Evolutionary conservation across 2,329 filamentous ascomycete genomes (phyloP), one percentile per base, ranked within the genome.

Genomic region (Diaporthe capsici): DNA sequence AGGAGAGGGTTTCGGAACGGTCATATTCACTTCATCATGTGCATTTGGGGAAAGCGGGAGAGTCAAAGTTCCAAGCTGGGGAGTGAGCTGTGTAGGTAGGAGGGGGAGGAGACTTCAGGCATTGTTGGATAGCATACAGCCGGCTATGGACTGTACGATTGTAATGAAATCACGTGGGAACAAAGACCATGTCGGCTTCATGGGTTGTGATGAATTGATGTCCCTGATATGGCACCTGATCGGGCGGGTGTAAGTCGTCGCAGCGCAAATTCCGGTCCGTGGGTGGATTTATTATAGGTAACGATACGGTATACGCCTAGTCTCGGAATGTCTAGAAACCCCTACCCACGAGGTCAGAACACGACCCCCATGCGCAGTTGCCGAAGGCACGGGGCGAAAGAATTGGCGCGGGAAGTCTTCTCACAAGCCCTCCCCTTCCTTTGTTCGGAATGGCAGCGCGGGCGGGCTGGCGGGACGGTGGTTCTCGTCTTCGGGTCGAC

Each of bases 141-240:
- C 28, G 49, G 28, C 31, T n/a, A 53, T 25, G 47, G 58, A 65
- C 58, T 73, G 71, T 65, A 65, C 49, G 58, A 73, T 65, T 73
- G 71, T 65, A 73, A 73, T 73, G 47, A 73, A 73, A 34, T 31
- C 37, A 55, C n/a, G 20, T 55, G 58, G 51, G 37, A 65, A 57
- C 58, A 65, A 65, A 49, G 28, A 51, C 10, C 2, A 20, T 44
- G 34, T 5, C 25, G 28, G 13, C 44, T n/a, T 3, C 22, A n/a
- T 25, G 49, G 10, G 34, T 39, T 22, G 9, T 12, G 34, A 70
- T 22, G 65, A 53, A 39, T 53, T 53, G 22, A 20, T 65, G 65
- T 53, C 25, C 12, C 15, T 22, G 22, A 28, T 7, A 31, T 55
- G n/a, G 47, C 31, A 39, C 13, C 13, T 28, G n/a, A 9, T 22